These are phyloP conservation scores for Neocucurbitaria cava DNA, from an alignment of 2,329 filamentous ascomycete genomes.

Conservation along the genomic window DNA sequence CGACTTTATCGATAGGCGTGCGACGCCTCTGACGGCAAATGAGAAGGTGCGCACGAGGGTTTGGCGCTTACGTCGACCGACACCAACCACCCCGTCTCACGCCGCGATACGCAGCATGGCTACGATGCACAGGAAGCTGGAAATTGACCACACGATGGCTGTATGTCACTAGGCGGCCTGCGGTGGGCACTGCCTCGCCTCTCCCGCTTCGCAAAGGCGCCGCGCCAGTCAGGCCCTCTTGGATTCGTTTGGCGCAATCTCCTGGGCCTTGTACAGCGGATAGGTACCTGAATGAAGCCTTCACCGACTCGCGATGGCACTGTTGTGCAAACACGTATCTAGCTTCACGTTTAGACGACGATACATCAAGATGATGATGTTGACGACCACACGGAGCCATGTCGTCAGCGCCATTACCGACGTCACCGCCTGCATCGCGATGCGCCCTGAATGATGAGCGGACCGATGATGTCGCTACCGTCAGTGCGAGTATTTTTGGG, in stretches of 20 bases:
- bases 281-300: neutral
- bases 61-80: neutral
- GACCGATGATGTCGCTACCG: constrained; percentile 11
- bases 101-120: neutral
- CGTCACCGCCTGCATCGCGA: neutral
- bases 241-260: constrained; percentile 13
- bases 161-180: neutral
- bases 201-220: constrained; percentile 5
- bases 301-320: constrained; percentile 3
- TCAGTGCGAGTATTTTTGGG: constrained; percentile 9
- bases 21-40: neutral
- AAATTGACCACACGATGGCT: neutral
- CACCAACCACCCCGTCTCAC: neutral
- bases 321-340: neutral
- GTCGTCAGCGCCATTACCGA: neutral
- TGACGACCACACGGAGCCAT: neutral
- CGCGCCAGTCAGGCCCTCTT: constrained; percentile 9
- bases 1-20: constrained; percentile 7
- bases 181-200: neutral
- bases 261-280: constrained; percentile 2
- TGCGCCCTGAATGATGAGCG: neutral
- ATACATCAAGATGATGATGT: neutral
- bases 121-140: neutral
- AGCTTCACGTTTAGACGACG: neutral
- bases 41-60: neutral